Conservation (phyloP, 164 flowering plant species). For the Kingdonia uniflora region DNA sequence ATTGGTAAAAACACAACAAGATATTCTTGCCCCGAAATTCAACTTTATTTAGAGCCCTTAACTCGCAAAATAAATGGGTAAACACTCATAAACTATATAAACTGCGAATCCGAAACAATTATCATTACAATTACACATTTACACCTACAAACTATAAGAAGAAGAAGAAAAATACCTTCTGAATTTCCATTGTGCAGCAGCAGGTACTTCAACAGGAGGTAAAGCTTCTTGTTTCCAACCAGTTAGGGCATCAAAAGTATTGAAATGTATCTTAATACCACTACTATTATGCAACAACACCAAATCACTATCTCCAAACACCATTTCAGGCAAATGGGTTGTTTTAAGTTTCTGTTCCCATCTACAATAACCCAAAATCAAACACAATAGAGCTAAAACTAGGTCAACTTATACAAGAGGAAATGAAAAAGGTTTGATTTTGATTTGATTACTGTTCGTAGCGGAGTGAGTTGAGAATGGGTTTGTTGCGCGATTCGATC, state of each 20-base stretch:
- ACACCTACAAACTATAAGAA: no score
- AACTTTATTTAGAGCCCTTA: no score
- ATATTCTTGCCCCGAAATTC: no score
- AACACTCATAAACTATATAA: no score
- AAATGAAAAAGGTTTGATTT: no score
- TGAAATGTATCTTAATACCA: slow-evolving; percentile 57
- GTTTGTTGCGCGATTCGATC: slow-evolving; percentile 52
- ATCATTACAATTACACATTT: no score
- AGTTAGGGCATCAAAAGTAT: slow-evolving; percentile 79
- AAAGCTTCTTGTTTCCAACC: slow-evolving; percentile 86
- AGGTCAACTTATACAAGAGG: no score
- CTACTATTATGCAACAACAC: slow-evolving; percentile 46
- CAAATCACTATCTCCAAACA: slow-evolving; percentile 79
- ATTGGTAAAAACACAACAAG: no score
- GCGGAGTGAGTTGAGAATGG: slow-evolving; percentile 55
- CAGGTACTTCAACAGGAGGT: slow-evolving; percentile 97
- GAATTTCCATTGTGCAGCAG: slow-evolving; percentile 91
- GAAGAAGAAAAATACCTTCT: slow-evolving; percentile 40
- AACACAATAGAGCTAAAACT: slow-evolving; percentile 9
- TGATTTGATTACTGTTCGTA: slow-evolving; percentile 26
- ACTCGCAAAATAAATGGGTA: no score
- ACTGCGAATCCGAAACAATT: no score
- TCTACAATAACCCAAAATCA: no score
- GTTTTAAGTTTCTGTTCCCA: slow-evolving; percentile 81
- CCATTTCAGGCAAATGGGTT: slow-evolving; percentile 88